Base-by-base conservation (phyloP, 345 rosid species). In the Pseudoturritis turrita region DNA sequence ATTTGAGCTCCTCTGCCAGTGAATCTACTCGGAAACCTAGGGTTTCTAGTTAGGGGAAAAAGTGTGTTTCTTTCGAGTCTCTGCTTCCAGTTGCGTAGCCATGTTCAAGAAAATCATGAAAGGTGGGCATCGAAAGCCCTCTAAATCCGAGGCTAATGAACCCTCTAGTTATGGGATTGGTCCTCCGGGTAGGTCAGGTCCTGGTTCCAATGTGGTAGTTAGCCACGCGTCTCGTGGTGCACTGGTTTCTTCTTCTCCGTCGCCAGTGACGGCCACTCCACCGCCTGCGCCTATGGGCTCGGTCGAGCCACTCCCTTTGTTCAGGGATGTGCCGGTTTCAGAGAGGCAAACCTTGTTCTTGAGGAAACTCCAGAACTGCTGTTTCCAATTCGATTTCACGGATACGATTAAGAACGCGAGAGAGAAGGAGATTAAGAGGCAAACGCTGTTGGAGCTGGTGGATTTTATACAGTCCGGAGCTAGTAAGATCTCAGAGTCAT, bases 21-120 rank as follows among this genome's bases (percentile, higher is more conserved):
- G 66, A 65, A 67, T 60, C 74, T 52, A 33, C 58, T 69, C 67
- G 28, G 60, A 60, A 71, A 17, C 52, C 55, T 71, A 50, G 79
- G 79, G 62, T 75, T 69, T 35, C 13, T 58, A 66, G 65, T 59
- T 36, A 2, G 52, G 6, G 73, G 22, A 4, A 5, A 58, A 49
- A 62, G 76, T 58, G 37, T 22, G 45, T 26, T 57, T 11, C 68
- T 60, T 41, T 45, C n/a, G 56, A 58, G 49, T 23, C 37, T 3
- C 23, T 40, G 62, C 52, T 33, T 11, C 46, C 45, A 18, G 50
- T 25, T 51, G n/a, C 10, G n/a, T 19, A 47, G 70, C 69, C 58
- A 92, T 92, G 98, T 88, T 92, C 25, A 89, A 84, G 95, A 92
- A 88, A 71, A 88, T 89, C 77, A 87, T 91, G 57, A 92, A 89